Evolutionary conservation across 1,139 yeast species (phyloP), one percentile per base, ranked within the genome.

Genomic region (Suhomyces kunorum): DNA sequence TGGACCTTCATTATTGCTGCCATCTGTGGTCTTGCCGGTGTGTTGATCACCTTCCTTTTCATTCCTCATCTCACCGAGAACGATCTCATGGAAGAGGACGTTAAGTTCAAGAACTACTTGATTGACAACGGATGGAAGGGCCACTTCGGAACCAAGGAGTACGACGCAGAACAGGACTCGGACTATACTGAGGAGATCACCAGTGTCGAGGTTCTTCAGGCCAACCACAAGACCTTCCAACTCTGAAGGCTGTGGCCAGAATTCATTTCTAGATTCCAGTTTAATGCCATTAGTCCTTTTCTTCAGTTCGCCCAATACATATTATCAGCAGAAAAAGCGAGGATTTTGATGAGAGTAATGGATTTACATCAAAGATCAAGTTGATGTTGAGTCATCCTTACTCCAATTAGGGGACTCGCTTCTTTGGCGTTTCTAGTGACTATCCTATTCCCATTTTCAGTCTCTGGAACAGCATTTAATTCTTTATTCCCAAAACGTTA

Each of bases 111-210:
- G 50, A 76, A 74, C 50, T 85, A 78, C 59, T 68, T 85, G 58
- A 59, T 77, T 38, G 74, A 66, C n/a, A 63, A 82, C 34, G 90
- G 90, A 25, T 85, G 87, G 86, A 62, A 57, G 14, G 89, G 88
- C 27, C 58, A 63, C 22, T 74, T 81, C 44, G 88, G 88, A 46
- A 50, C 59, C 34, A 59, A 66, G 38, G 56, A 48, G 43, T 66
- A 59, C 30, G 48, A 46, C 32, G 44, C 42, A 2, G 53, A 50
- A 24, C 25, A 36, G 12, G 45, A 42, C 15, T 25, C 37, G 2
- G 43, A 40, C 32, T 35, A 27, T 24, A 35, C 38, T 12, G 42
- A 38, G 14, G 38, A 15, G 12, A 15, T 24, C 11, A 17, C 33
- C 8, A 13, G 17, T 13, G 31, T 20, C 7, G 34, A 29, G 12